Conservation (phyloP, 2,329 filamentous ascomycete species). For the Alternaria brassicae region DNA sequence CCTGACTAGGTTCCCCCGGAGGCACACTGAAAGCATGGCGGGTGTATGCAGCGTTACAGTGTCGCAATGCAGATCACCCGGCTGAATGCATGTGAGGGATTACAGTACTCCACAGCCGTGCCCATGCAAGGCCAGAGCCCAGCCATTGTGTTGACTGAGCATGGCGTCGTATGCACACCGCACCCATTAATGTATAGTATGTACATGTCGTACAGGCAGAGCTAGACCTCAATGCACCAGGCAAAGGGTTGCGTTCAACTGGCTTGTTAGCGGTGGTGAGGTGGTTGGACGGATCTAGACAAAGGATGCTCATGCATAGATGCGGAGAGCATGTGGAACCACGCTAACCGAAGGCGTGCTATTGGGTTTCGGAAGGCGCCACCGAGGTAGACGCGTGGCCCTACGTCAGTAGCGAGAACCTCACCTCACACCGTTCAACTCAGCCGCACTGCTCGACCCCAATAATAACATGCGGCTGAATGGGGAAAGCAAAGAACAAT, state of each 20-base stretch:
- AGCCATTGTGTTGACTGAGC: not conserved
- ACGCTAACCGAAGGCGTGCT: not conserved
- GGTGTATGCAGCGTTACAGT: not conserved
- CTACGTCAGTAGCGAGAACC: constrained; percentile 8
- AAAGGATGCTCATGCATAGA: not conserved
- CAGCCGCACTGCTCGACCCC: not conserved
- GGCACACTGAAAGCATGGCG: not conserved
- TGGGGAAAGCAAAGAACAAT: not conserved
- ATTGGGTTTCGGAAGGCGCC: constrained; percentile 4
- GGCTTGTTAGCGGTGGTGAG: not conserved
- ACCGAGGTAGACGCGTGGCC: constrained; percentile 3
- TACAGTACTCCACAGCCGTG: not conserved
- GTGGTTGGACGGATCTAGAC: not conserved
- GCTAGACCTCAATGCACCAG: not conserved
- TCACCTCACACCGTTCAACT: constrained; percentile 4
- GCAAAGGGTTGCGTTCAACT: not conserved
- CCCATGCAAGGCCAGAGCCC: not conserved
- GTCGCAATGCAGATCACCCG: constrained; percentile 4
- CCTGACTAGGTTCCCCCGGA: not conserved
- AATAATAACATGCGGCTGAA: not conserved
- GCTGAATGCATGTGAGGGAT: not conserved
- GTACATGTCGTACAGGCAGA: not conserved
- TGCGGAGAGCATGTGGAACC: constrained; percentile 2
- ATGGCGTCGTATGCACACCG: not conserved
- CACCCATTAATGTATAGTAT: not conserved